Evolutionary conservation across 768 basidiomycete genomes (phyloP), one percentile per base, ranked within the genome.

Genomic region (Mycena alexandri): DNA sequence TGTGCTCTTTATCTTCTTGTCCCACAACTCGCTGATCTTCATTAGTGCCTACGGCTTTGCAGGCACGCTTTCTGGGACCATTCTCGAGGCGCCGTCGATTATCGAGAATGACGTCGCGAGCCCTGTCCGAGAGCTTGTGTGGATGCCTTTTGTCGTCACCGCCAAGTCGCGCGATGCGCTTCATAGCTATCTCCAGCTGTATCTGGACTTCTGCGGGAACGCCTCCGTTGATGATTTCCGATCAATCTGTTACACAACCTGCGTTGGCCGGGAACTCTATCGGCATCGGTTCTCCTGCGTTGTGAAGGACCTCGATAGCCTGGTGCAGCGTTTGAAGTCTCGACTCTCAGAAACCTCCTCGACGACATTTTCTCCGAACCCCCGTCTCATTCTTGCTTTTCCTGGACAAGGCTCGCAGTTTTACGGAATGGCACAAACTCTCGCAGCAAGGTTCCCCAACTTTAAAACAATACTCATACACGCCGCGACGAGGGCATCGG

Each of bases 341-440:
- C 71, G 73, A 21, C 54, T 79, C 5, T 55, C 72, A 63, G 52
- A 55, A 61, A 6, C 19, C 7, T 10, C 43, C 7, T 59, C 67
- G 7, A 5, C 61, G 2, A 24, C 69, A 21, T 0, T 1, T 44
- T 17, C n/a, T 36, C 8, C 55, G 21, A 41, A 46, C 61, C 59
- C 14, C 59, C 71, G 42, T 70, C 64, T 64, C 41, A 67, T 78
- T 25, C 71, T 80, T 21, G 79, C 72, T 6, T 81, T 81, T 73
- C 78, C 80, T 21, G 80, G 80, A 5, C 80, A 81, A 72, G 79
- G 79, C 22, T 76, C 77, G 22, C 80, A 81, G 61, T 80, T 77
- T 53, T 73, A 75, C 66, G 79, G 79, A 7, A 80, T 81, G 79
- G 80, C 77, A 43, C 72, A 72, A 9, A 73, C 76, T 48, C 73